A percentile compares a stretch with the other conserved stretches of the same genome.
Evolutionary conservation across 2,329 filamentous ascomycete species (phyloP).

Genomic region (Scedosporium boydii): DNA sequence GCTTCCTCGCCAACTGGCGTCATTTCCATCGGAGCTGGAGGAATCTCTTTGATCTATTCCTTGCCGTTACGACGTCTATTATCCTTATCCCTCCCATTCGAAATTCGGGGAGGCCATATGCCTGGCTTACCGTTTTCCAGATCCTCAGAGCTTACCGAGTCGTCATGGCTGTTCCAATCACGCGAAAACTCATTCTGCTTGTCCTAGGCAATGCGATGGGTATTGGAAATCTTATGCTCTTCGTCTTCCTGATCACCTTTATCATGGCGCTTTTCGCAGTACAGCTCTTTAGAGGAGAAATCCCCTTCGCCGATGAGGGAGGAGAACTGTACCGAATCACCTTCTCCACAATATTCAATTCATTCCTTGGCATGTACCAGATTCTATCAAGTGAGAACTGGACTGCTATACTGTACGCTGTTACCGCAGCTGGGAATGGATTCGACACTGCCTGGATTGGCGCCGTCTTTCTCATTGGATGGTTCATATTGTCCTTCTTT

Average conservation of each 20-base stretch:
- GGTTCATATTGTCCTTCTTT: slow-evolving; percentile 93
- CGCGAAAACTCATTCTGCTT: slow-evolving; percentile 72
- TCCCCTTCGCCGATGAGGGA: slow-evolving; percentile 53
- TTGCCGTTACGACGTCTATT: slow-evolving; percentile 73
- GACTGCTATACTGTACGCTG: slow-evolving; percentile 78
- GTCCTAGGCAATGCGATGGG: slow-evolving; percentile 87
- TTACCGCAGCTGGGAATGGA: slow-evolving; percentile 57
- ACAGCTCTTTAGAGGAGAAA: slow-evolving; percentile 83
- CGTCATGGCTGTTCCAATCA: slow-evolving; percentile 81
- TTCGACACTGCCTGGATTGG: slow-evolving; percentile 83
- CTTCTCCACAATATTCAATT: slow-evolving; percentile 88
- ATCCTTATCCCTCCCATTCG: slow-evolving; percentile 80
- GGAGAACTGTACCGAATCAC: slow-evolving; percentile 60
- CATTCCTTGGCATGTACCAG: slow-evolving; percentile 96
- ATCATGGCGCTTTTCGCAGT: slow-evolving; percentile 86
- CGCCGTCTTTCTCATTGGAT: slow-evolving; percentile 80
- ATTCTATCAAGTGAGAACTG: slow-evolving; percentile 93
- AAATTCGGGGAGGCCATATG: slow-evolving; percentile 61
- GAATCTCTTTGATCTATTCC: slow-evolving; percentile 71
- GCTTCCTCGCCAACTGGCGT: slow-evolving; percentile 72
- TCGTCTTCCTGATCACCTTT: slow-evolving; percentile 93
- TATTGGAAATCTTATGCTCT: slow-evolving; percentile 89
- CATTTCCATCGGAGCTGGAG: slow-evolving; percentile 63
- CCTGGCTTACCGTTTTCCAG: slow-evolving; percentile 88
- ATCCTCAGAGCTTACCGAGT: slow-evolving; percentile 87